These are phyloP conservation scores for Calonectria henricotiae DNA, from an alignment of 2,329 filamentous ascomycete genomes.

Conservation along the genomic window DNA sequence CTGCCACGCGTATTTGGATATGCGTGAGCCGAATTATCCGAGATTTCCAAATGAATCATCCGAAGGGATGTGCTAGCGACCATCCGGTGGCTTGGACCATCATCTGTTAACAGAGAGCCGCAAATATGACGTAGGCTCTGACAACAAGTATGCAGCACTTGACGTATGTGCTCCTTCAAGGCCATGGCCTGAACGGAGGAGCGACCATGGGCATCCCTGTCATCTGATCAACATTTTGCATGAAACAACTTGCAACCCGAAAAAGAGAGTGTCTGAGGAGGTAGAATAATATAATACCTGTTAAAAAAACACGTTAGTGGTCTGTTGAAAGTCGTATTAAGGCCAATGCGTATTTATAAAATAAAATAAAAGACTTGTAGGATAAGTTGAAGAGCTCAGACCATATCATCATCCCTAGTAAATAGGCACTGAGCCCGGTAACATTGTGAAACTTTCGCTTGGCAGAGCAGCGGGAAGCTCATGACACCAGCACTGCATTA, in stretches of 20 bases:
- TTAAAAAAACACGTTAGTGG: too few species aligned
- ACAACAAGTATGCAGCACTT: background rate
- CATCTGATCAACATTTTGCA: background rate
- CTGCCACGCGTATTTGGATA: background rate
- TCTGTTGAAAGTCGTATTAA: too few species aligned
- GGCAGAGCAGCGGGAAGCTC: too few species aligned
- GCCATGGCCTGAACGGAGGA: background rate
- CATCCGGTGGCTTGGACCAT: slow-evolving; percentile 1
- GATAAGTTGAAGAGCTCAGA: too few species aligned
- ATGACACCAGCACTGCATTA: too few species aligned
- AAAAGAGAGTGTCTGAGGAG: background rate
- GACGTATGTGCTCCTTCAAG: background rate
- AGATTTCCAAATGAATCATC: background rate
- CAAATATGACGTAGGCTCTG: slow-evolving; percentile 21
- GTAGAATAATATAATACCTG: too few species aligned
- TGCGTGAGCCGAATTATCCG: background rate
- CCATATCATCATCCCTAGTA: too few species aligned
- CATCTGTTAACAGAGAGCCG: background rate
- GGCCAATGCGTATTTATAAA: too few species aligned
- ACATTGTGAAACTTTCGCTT: too few species aligned
- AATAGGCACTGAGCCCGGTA: too few species aligned
- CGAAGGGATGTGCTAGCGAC: background rate
- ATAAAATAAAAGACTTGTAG: too few species aligned
- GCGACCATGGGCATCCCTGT: background rate
- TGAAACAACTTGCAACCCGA: background rate